These are phyloP conservation scores for Ulota crispa DNA, from an alignment of 225 moss, liverwort and hornwort genomes.

Conservation along the genomic window DNA sequence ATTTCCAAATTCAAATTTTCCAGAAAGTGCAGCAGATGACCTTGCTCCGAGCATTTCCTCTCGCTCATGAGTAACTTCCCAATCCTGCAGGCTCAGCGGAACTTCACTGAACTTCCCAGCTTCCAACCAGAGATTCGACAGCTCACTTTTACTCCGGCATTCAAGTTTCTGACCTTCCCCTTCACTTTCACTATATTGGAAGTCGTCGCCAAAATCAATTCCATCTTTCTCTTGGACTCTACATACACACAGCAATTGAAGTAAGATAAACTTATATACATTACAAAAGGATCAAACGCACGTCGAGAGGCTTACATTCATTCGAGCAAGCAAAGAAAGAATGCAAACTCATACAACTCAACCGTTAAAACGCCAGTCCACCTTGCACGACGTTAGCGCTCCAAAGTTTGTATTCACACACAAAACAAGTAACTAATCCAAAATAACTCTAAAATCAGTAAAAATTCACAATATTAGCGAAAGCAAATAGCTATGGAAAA, in stretches of 20 bases:
- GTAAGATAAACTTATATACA: background rate
- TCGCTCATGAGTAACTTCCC: conserved; percentile 71
- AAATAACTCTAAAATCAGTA: background rate
- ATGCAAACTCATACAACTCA: background rate
- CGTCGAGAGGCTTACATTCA: background rate
- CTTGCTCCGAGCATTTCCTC: conserved; percentile 50
- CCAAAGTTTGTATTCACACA: background rate
- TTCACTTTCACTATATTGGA: conserved; percentile 17
- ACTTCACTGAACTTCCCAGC: conserved; percentile 50
- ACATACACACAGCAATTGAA: conserved; percentile 22
- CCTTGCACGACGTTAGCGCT: background rate
- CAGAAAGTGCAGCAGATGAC: conserved; percentile 43
- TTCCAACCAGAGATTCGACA: conserved; percentile 60
- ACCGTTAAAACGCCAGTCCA: background rate
- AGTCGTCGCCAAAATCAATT: conserved; percentile 16
- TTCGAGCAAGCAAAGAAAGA: background rate
- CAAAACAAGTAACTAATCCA: background rate
- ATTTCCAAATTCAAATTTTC: conserved; percentile 25
- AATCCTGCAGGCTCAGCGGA: conserved; percentile 47
- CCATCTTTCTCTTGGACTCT: conserved; percentile 20
- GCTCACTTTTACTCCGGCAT: conserved; percentile 24
- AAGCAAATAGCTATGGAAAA: no score
- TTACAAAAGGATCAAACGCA: background rate
- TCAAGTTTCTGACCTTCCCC: conserved; percentile 21
- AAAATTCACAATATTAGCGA: background rate